Base-by-base conservation (phyloP, 441 rosid species). In the Aleurites moluccanus region DNA sequence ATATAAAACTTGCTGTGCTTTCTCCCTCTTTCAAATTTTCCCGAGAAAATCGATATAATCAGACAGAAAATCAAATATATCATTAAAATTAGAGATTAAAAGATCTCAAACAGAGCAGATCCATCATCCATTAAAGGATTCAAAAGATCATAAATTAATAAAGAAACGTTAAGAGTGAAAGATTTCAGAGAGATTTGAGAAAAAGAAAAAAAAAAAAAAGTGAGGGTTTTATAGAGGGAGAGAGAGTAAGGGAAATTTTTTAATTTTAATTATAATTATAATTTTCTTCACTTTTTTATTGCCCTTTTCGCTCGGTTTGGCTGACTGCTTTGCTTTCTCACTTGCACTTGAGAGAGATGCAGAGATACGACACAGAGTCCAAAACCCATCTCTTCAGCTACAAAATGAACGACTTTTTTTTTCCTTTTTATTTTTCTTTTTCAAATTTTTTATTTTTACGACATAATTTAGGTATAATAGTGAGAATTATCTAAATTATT, bases 291-390 rank as follows among this genome's bases (percentile, higher is more conserved):
- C 61, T 73, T 45, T 62, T 30, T 63, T 73, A 69, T 69, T 30
- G 11, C 44, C 44, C 75, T 49, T 73, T 8, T 40, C 68, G 62
- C 45, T 73, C n/a, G 28, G 52, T 47, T 62, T 62, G 69, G 49
- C 21, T 62, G 68, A 47, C 75, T 62, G 74, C 74, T 27, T 38
- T n/a, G 45, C 47, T 69, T 69, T n/a, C n/a, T n/a, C n/a, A 49
- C 73, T 53, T 69, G 59, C 60, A 30, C 70, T 45, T 67, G 27
- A 20, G 2, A 13, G 1, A 47, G 14, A 47, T 2, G 14, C 3
- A 11, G 52, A 47, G 52, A 40, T 0, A 0, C 1, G 35, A 40
- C 38, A 42, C 25, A 38, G 28, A 38, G 28, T 59, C 74, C 64
- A 56, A 16, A 9, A 11, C 70, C 55, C 69, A 66, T 44, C 33